Conservation (phyloP, 306 rosid genomes). For the Acmispon strigosus region DNA sequence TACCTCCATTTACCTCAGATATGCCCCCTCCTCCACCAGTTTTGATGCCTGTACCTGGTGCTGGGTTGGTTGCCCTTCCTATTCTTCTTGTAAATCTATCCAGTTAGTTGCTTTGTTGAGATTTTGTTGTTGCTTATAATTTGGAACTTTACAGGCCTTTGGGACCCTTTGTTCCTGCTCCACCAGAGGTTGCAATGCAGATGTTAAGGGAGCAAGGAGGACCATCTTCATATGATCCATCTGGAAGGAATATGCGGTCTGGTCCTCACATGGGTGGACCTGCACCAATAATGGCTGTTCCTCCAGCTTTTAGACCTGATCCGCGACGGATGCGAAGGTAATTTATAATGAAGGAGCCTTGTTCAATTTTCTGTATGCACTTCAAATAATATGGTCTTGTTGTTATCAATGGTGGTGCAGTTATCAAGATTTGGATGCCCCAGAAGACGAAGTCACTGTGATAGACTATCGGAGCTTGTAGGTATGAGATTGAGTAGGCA, state of each 20-base stretch:
- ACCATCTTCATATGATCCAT: slow-evolving; percentile 73
- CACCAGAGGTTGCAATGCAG: slow-evolving; percentile 99
- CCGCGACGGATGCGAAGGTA: slow-evolving; percentile 94
- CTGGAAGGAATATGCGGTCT: slow-evolving; percentile 69
- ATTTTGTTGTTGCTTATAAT: slow-evolving; percentile 15
- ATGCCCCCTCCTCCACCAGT: slow-evolving; percentile 82
- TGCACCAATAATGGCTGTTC: slow-evolving; percentile 70
- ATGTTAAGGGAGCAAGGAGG: slow-evolving; percentile 97
- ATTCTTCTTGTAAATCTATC: neutral
- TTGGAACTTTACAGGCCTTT: slow-evolving; percentile 58
- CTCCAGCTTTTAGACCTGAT: slow-evolving; percentile 75
- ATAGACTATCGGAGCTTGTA: slow-evolving; percentile 94
- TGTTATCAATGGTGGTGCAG: slow-evolving; percentile 41
- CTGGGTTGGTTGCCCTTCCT: slow-evolving; percentile 60
- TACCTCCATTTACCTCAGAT: slow-evolving; percentile 70
- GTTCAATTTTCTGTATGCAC: neutral
- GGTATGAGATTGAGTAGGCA: neutral
- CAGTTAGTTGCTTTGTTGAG: neutral
- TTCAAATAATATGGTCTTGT: neutral
- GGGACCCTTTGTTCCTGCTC: slow-evolving; percentile 99
- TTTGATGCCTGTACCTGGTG: slow-evolving; percentile 99
- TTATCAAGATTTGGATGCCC: slow-evolving; percentile 96
- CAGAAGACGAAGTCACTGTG: slow-evolving; percentile 95
- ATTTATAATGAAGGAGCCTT: neutral
- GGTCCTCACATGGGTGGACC: slow-evolving; percentile 88